These are phyloP conservation scores for Ophiostoma piceae DNA, from an alignment of 2,329 filamentous ascomycete genomes.

Conservation along the genomic window DNA sequence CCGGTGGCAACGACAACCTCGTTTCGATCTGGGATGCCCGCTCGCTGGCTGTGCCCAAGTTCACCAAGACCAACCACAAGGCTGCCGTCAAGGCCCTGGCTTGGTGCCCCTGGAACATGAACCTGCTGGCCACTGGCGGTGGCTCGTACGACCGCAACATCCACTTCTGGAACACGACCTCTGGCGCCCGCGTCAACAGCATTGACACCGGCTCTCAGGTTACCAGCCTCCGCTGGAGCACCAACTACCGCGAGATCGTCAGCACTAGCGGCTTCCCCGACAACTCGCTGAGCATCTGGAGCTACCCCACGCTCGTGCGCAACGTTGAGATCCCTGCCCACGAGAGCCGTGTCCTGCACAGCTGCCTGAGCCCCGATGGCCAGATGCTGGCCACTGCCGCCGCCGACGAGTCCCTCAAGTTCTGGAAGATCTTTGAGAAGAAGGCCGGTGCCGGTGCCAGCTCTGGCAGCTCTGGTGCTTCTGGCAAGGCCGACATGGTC, in stretches of 20 bases:
- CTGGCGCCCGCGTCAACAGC: constrained; percentile 94
- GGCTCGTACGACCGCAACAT: constrained; percentile 96
- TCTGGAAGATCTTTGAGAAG: constrained; percentile 99
- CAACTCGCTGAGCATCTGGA: constrained; percentile 98
- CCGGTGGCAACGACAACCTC: constrained; percentile 96
- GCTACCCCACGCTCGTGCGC: constrained; percentile 93
- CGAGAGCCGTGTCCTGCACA: constrained; percentile 93
- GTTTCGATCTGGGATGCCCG: constrained; percentile 99
- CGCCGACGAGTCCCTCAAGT: constrained; percentile 95
- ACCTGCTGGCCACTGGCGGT: constrained; percentile 91
- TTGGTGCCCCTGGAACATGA: constrained; percentile 99
- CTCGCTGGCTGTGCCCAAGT: constrained; percentile 87
- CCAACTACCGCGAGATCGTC: constrained; percentile 95
- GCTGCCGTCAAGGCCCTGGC: constrained; percentile 96
- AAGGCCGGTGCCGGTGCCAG: constrained; percentile 71
- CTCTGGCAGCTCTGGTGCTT: constrained; percentile 60
- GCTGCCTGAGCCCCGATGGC: constrained; percentile 91
- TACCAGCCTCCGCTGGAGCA: constrained; percentile 92
- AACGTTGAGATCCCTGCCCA: constrained; percentile 97
- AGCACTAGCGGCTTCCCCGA: constrained; percentile 98
- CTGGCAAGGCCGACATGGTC: constrained; percentile 74
- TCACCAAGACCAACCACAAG: constrained; percentile 99
- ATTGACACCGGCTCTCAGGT: constrained; percentile 98
- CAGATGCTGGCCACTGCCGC: constrained; percentile 97
- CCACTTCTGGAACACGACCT: constrained; percentile 99